Evolutionary conservation across 2,329 filamentous ascomycete genomes (phyloP), one percentile per base, ranked within the genome.

Genomic region (Epichloe baconii): DNA sequence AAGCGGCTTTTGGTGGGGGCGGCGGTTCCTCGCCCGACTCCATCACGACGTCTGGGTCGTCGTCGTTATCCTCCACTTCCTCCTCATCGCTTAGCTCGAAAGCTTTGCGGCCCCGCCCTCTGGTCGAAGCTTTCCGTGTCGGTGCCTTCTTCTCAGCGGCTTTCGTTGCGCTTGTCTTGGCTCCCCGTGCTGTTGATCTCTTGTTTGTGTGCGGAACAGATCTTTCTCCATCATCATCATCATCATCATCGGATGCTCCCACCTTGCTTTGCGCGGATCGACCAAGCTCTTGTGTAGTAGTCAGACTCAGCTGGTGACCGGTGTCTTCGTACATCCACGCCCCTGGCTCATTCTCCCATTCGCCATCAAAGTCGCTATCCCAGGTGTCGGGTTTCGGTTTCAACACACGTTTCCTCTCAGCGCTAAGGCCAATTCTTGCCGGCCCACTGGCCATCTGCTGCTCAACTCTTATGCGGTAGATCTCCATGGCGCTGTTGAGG

Each of bases 351-450:
- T 93, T 85, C 54, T 85, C 85, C 90, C 91, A 97, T 48, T 77
- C 76, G 0, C 90, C 93, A 47, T 95, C 85, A 26, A 90, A 71
- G 57, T 97, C 91, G n/a, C 81, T 87, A 62, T 97, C 88, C 89
- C 90, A 97, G 2, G 74, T 75, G 11, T 80, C 77, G 1, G 91
- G 91, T 64, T 83, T 87, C 0, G 87, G 83, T 63, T 86, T 91
- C 54, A 86, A 73, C 7, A 68, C 59, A 5, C 68, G 60, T 36
- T 64, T 66, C 12, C 63, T 56, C 73, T 80, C 52, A 41, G 54
- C 44, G 35, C n/a, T 26, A 12, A 37, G 50, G 53, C 12, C 45
- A 59, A 74, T 76, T 43, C 47, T 68, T 57, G 61, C 66, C 78
- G 38, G 80, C 63, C 44, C 87, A 15, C 77, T 78, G 12, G 76